phyloP scores from a whole-genome alignment of 1,284 basidiomycete species.

The Ceratobasidium sp. region DNA sequence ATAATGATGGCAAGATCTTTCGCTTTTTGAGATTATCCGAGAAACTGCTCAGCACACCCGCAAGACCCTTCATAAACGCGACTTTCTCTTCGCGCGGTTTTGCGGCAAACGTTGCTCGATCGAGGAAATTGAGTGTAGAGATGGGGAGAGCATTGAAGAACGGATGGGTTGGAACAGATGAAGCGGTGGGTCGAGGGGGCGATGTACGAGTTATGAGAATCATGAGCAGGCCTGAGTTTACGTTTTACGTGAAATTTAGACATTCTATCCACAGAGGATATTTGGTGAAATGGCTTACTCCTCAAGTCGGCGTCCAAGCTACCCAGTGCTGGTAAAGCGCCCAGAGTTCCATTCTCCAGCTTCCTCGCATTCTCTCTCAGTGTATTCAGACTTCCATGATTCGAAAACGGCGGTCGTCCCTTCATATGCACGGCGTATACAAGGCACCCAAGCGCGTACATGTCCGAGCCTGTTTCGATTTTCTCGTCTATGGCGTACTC shows the following conservation, averaged over 20 bases:
- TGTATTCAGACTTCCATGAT: slow-evolving; percentile 82
- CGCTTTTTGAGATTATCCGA: slow-evolving; percentile 86
- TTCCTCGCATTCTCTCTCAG: slow-evolving; percentile 84
- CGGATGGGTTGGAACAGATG: slow-evolving; percentile 79
- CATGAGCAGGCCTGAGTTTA: slow-evolving; percentile 72
- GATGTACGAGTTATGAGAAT: slow-evolving; percentile 84
- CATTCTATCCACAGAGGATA: not conserved
- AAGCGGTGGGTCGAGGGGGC: slow-evolving; percentile 76
- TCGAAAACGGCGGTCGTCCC: slow-evolving; percentile 78
- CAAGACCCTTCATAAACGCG: slow-evolving; percentile 92
- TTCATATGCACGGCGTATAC: slow-evolving; percentile 92
- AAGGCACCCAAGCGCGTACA: slow-evolving; percentile 93
- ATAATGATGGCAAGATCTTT: slow-evolving; percentile 93
- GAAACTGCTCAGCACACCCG: slow-evolving; percentile 85
- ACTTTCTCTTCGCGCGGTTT: slow-evolving; percentile 96
- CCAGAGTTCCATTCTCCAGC: slow-evolving; percentile 53
- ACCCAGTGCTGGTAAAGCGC: slow-evolving; percentile 61
- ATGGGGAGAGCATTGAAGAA: slow-evolving; percentile 99
- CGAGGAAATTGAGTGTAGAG: slow-evolving; percentile 95
- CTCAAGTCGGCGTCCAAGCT: slow-evolving; percentile 76
- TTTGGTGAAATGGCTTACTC: slow-evolving; percentile 58
- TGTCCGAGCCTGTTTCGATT: slow-evolving; percentile 87
- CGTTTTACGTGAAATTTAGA: slow-evolving; percentile 14
- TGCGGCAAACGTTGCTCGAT: slow-evolving; percentile 93
- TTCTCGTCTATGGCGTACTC: slow-evolving; percentile 94